A percentile compares a stretch with the other conserved stretches of the same genome.
Evolutionary conservation across 768 basidiomycete species (phyloP).

Genomic region (Auricularia sp.): DNA sequence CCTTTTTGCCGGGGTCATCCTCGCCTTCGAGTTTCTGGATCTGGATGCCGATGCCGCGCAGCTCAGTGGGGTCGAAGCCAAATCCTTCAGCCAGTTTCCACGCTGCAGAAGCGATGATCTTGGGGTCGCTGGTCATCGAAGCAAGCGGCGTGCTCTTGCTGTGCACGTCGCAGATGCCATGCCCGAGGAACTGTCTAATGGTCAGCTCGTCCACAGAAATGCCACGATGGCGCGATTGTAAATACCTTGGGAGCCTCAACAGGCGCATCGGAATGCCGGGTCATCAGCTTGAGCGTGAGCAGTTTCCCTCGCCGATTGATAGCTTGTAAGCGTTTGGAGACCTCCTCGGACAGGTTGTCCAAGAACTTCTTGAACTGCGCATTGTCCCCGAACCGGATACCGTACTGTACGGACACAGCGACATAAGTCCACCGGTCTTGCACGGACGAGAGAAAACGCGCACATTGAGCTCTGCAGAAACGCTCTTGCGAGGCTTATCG

Average conservation of each 20-base stretch:
- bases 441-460: constrained; percentile 23
- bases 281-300: constrained; percentile 83
- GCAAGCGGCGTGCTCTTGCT: constrained; percentile 60
- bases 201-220: no score
- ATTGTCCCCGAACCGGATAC: constrained; percentile 80
- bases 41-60: constrained; percentile 89
- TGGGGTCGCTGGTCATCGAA: constrained; percentile 60
- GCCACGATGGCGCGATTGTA: no score
- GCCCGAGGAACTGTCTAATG: constrained; percentile 68
- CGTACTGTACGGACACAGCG: constrained; percentile 49
- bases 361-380: constrained; percentile 77
- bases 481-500: constrained; percentile 79
- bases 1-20: constrained; percentile 13
- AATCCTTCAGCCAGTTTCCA: constrained; percentile 66
- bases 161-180: constrained; percentile 75
- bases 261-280: constrained; percentile 74
- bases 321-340: constrained; percentile 57
- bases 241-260: constrained; percentile 80
- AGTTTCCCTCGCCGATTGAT: constrained; percentile 61
- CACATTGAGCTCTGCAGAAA: constrained; percentile 92
- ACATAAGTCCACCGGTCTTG: not conserved
- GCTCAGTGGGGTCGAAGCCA: constrained; percentile 69
- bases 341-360: constrained; percentile 65
- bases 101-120: constrained; percentile 63
- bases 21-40: constrained; percentile 73